These are phyloP conservation scores for Eucalyptus erythrocorys DNA, from an alignment of 345 rosid species.

Conservation along the genomic window DNA sequence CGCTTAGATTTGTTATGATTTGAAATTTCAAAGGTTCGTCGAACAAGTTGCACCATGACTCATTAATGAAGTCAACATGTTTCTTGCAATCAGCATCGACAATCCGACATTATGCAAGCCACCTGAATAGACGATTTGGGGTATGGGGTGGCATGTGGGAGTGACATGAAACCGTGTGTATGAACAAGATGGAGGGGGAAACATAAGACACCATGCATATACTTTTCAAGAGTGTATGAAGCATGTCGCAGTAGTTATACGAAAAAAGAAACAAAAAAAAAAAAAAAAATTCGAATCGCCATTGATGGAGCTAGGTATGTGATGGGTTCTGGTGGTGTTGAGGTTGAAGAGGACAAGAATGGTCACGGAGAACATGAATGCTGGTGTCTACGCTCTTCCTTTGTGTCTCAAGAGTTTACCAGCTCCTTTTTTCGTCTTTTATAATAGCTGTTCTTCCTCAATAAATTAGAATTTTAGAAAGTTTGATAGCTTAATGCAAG, in stretches of 20 bases:
- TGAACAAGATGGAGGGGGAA: neutral
- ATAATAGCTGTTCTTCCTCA: neutral
- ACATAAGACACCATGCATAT: neutral
- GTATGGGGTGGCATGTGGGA: neutral
- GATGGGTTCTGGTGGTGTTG: neutral
- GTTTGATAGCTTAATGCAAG: neutral
- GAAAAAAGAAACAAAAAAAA: neutral
- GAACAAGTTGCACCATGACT: neutral
- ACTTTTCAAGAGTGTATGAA: neutral
- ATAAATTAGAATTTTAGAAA: neutral
- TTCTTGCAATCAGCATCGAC: neutral
- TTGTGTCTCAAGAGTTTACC: neutral
- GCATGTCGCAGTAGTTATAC: neutral
- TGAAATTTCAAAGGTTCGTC: neutral
- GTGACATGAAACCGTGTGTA: neutral
- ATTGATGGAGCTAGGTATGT: neutral
- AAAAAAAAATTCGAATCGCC: neutral
- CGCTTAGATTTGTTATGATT: neutral
- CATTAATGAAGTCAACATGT: neutral
- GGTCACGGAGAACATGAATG: neutral
- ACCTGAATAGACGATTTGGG: neutral
- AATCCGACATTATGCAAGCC: neutral
- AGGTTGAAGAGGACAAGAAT: neutral
- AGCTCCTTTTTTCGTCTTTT: neutral
- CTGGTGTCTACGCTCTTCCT: neutral